phyloP scores from a whole-genome alignment of 768 basidiomycete species.

The Leccinum longicurvipes region DNA sequence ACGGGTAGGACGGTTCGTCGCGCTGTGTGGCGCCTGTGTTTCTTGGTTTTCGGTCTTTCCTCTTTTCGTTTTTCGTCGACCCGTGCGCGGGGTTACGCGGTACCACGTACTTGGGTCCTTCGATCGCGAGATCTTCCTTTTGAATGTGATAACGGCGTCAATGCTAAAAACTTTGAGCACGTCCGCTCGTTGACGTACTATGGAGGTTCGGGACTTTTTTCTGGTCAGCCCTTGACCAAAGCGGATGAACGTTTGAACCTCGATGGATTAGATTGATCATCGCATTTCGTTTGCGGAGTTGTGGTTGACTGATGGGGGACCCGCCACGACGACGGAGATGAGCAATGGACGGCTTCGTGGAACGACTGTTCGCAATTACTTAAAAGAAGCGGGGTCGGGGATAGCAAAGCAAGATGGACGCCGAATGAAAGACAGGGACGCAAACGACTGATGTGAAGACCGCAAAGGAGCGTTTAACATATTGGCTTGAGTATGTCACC shows the following conservation, averaged over 20 bases:
- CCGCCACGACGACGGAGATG: slow-evolving; percentile 22
- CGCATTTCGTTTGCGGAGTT: neutral
- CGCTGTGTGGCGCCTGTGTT: slow-evolving; percentile 17
- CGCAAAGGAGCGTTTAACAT: slow-evolving; percentile 1
- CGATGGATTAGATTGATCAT: neutral
- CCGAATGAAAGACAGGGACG: slow-evolving; percentile 4
- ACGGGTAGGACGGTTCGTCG: slow-evolving; percentile 10
- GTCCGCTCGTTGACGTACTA: slow-evolving; percentile 4
- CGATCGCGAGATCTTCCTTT: slow-evolving; percentile 4
- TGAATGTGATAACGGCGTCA: slow-evolving; percentile 8
- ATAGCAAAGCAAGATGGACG: slow-evolving; percentile 3
- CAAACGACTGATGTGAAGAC: neutral
- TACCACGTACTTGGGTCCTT: neutral
- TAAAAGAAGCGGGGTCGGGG: slow-evolving; percentile 12
- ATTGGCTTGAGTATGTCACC: neutral
- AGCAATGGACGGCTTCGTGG: slow-evolving; percentile 7
- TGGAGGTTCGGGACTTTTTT: neutral
- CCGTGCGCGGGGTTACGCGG: neutral
- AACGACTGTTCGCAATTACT: slow-evolving; percentile 10
- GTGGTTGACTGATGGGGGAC: neutral
- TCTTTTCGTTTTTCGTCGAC: neutral
- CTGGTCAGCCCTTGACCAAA: neutral
- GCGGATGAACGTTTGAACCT: neutral
- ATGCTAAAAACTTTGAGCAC: slow-evolving; percentile 7
- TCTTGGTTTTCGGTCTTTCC: neutral